Base-by-base conservation (phyloP, 2,329 filamentous ascomycete species). In the Cladophialophora bantiana region DNA sequence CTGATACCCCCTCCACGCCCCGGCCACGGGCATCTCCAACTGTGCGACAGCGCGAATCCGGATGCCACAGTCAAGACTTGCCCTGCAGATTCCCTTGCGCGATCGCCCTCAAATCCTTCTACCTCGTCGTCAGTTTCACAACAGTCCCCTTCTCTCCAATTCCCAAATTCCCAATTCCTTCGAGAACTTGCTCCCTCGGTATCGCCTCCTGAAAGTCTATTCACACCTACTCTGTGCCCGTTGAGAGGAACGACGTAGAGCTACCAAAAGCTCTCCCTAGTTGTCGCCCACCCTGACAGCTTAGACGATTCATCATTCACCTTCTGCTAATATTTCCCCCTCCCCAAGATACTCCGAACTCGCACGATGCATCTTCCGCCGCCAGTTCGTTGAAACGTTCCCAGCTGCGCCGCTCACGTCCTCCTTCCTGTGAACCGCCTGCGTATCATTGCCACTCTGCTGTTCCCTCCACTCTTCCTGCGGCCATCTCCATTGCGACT, bases 81-180 rank as follows among this genome's bases (percentile, higher is more conserved):
- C 55, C 45, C 62, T 58, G 62, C 62, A 59, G 62, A 58, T 52
- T 58, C 38, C 35, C 36, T 53, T 13, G 59, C 55, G 34, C 56
- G 56, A 65, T 65, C 56, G 62, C 45, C 58, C 52, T 36, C 26
- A 59, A 38, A 35, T 40, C 60, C 38, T 67, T 52, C 65, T 36
- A 67, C 38, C 65, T 64, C 50, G 59, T 54, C 38, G 59, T 60
- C 55, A 31, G 60, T 58, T 56, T 67, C 55, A 55, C 52, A 38
- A 36, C 48, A 6, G 42, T 32, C 53, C 42, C 55, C 26, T 58
- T 52, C 38, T 31, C 55, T 58, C 48, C 53, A 48, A 26, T 64
- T 35, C 42, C 56, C 56, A 45, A 36, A 26, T 32, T 55, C 50
- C 34, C 20, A 40, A 62, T 32, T 59, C 42, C 20, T 26, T 18